phyloP scores from a whole-genome alignment of 2,329 filamentous ascomycete genomes.

The Ophiognomonia clavigignenti-juglandacearum region DNA sequence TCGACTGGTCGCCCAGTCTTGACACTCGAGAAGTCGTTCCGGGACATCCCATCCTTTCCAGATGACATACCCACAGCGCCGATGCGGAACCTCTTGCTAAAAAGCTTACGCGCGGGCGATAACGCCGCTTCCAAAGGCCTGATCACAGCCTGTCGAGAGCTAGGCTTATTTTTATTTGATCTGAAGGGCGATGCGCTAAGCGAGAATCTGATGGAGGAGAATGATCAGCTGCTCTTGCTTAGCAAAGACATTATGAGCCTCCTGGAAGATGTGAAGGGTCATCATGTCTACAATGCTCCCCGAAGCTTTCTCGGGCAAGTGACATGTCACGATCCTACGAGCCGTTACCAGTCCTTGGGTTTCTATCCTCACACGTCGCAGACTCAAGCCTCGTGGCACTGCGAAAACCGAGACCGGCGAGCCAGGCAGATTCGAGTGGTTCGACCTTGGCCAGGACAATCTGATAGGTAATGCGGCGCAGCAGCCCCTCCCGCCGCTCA shows the following conservation, averaged over 20 bases:
- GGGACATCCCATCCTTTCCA: conserved; percentile 16
- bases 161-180: conserved; percentile 20
- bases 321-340: neutral
- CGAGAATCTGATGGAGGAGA: neutral
- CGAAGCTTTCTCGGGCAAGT: conserved; percentile 3
- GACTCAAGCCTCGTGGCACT: conserved; percentile 16
- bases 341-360: no score
- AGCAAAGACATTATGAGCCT: conserved; percentile 4
- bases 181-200: conserved; percentile 7
- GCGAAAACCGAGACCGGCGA: conserved; percentile 20
- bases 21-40: no score
- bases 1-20: no score
- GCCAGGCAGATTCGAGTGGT: conserved; percentile 25
- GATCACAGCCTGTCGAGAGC: conserved; percentile 7
- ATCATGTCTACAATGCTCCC: neutral
- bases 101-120: neutral
- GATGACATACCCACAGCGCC: conserved; percentile 14
- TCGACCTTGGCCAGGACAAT: conserved; percentile 26
- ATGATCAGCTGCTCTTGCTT: neutral
- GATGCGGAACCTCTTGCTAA: conserved; percentile 14
- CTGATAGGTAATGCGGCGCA: conserved; percentile 21
- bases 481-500: conserved; percentile 13
- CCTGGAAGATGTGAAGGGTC: neutral
- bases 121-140: conserved; percentile 1
- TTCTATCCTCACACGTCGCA: neutral